These are phyloP conservation scores for Xylariales sp. DNA, from an alignment of 2,329 filamentous ascomycete species.

Conservation along the genomic window DNA sequence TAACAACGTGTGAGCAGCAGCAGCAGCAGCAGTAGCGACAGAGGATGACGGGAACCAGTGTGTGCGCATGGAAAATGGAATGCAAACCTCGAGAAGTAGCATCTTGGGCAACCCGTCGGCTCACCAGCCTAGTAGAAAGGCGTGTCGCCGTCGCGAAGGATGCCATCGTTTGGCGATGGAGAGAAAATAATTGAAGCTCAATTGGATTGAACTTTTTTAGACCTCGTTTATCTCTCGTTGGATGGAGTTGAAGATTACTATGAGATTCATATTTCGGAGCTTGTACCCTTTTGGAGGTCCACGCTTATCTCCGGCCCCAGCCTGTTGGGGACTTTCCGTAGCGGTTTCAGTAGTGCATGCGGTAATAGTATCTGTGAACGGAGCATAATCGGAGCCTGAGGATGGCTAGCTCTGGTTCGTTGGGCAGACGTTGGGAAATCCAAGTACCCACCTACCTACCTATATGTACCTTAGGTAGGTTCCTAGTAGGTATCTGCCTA, in stretches of 20 bases:
- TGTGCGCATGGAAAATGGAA: constrained; percentile 16
- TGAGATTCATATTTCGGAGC: constrained; percentile 38
- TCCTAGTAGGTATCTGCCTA: constrained; percentile 5
- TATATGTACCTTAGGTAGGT: no score
- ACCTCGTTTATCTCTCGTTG: constrained; percentile 15
- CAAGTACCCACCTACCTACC: neutral
- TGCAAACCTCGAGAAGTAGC: constrained; percentile 68
- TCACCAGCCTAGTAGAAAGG: constrained; percentile 69
- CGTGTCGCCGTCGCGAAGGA: constrained; percentile 74
- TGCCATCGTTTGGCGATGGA: constrained; percentile 64
- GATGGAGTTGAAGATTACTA: constrained; percentile 26
- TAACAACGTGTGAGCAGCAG: constrained; percentile 16
- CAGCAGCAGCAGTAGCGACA: constrained; percentile 9
- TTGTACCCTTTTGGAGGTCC: constrained; percentile 38
- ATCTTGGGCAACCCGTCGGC: constrained; percentile 65
- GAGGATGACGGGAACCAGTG: constrained; percentile 23
- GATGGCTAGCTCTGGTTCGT: constrained; percentile 4
- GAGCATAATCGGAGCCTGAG: constrained; percentile 23
- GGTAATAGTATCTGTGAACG: neutral
- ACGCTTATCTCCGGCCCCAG: constrained; percentile 35
- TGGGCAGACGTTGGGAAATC: no score
- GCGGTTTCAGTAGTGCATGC: constrained; percentile 29
- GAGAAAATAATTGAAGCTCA: constrained; percentile 41
- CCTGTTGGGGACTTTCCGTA: constrained; percentile 49
- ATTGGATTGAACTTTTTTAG: constrained; percentile 48